Evolutionary conservation across 1,284 basidiomycete genomes (phyloP).

Genomic region (Boletus mariae): DNA sequence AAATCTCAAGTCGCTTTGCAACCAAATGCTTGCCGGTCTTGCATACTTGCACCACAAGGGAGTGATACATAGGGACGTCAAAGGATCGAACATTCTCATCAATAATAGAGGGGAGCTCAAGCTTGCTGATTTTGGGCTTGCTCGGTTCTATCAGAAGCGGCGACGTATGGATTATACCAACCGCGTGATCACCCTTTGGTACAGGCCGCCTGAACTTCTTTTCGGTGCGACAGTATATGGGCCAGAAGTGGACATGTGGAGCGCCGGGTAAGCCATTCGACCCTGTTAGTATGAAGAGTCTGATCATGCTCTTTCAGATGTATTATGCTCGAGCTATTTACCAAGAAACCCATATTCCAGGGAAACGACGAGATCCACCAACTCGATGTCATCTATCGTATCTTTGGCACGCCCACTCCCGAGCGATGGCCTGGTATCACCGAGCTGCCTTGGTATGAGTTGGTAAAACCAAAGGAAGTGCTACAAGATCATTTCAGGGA

Average conservation of each 20-base stretch:
- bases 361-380: slow-evolving; percentile 98
- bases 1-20: slow-evolving; percentile 92
- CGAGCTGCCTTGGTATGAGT: slow-evolving; percentile 94
- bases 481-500: slow-evolving; percentile 74
- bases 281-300: not conserved
- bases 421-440: slow-evolving; percentile 81
- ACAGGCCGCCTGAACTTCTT: slow-evolving; percentile 92
- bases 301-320: slow-evolving; percentile 56
- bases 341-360: slow-evolving; percentile 92
- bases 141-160: slow-evolving; percentile 92
- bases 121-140: slow-evolving; percentile 97
- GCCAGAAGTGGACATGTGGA: slow-evolving; percentile 99
- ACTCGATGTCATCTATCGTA: slow-evolving; percentile 86
- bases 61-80: slow-evolving; percentile 97
- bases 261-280: slow-evolving; percentile 71
- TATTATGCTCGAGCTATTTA: slow-evolving; percentile 97
- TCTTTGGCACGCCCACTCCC: slow-evolving; percentile 86
- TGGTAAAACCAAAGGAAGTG: slow-evolving; percentile 84
- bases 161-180: slow-evolving; percentile 94
- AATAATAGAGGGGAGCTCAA: slow-evolving; percentile 93
- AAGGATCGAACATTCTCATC: slow-evolving; percentile 97
- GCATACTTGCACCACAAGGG: slow-evolving; percentile 93
- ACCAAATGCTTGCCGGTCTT: slow-evolving; percentile 91
- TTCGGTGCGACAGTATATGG: slow-evolving; percentile 97
- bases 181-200: slow-evolving; percentile 98